phyloP scores from a whole-genome alignment of 768 basidiomycete genomes.

The Termitomyces sp. region DNA sequence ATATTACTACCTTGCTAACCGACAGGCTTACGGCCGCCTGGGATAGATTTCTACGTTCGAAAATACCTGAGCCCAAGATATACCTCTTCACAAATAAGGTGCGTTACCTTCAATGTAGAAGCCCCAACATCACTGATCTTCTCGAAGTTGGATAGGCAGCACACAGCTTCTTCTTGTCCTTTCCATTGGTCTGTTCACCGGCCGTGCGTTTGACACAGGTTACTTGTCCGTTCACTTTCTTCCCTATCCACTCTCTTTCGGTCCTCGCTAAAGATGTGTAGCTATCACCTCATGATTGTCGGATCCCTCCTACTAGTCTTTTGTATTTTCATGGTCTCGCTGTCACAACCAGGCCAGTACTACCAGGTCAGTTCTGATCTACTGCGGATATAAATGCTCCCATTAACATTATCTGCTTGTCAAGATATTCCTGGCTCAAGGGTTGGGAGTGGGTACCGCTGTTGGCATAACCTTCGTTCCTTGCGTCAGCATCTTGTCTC shows the following conservation, averaged over 20 bases:
- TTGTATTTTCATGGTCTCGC: constrained; percentile 30
- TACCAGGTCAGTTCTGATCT: constrained; percentile 23
- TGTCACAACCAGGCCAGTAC: constrained; percentile 23
- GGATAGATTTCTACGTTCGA: constrained; percentile 23
- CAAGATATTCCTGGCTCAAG: constrained; percentile 47
- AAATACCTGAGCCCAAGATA: constrained; percentile 17
- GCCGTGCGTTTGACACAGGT: constrained; percentile 23
- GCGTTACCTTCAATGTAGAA: background rate
- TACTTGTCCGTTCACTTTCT: constrained; percentile 18
- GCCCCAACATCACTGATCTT: background rate
- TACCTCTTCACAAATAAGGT: constrained; percentile 24
- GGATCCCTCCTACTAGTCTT: constrained; percentile 25
- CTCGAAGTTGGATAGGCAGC: constrained; percentile 26
- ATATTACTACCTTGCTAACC: background rate
- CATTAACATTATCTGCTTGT: background rate
- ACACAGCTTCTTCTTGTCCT: constrained; percentile 21
- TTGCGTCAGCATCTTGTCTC: constrained; percentile 41
- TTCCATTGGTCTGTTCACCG: constrained; percentile 21
- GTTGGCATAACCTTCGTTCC: constrained; percentile 45
- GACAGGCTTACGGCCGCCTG: background rate
- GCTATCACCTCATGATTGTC: constrained; percentile 25
- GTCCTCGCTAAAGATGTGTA: constrained; percentile 1
- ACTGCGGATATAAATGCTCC: background rate
- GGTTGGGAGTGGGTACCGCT: constrained; percentile 44
- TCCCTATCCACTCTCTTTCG: no score